A percentile compares a stretch with the other conserved stretches of the same genome.
phyloP scores from a whole-genome alignment of 805 yeast species.

The Wickerhamomyces rabaulensis region DNA sequence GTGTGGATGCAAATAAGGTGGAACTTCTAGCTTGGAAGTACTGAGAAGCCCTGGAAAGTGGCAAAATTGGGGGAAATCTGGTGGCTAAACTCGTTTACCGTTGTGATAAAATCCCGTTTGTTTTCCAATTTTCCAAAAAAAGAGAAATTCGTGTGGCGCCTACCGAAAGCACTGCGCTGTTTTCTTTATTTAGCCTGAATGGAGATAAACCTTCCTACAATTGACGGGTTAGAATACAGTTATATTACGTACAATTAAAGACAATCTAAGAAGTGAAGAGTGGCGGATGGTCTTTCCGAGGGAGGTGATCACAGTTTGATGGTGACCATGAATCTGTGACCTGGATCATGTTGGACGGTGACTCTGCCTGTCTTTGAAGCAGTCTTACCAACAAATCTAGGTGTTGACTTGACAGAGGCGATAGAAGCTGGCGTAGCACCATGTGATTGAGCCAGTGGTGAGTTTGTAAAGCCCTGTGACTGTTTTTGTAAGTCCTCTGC shows the following conservation, averaged over 20 bases:
- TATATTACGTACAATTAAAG: too few relatives aligned
- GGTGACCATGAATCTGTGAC: constrained; percentile 14
- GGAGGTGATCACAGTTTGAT: constrained; percentile 13
- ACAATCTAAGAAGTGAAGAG: too few relatives aligned
- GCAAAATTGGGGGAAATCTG: not conserved
- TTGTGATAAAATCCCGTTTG: not conserved
- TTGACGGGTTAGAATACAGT: too few relatives aligned
- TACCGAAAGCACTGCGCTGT: too few relatives aligned
- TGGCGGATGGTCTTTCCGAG: too few relatives aligned
- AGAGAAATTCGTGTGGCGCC: too few relatives aligned
- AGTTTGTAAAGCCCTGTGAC: constrained; percentile 2
- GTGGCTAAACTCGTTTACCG: not conserved
- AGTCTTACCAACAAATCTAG: constrained; percentile 4
- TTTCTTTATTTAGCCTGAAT: too few relatives aligned
- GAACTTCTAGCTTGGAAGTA: not conserved
- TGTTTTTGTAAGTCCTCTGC: not conserved
- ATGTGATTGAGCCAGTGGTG: constrained; percentile 7
- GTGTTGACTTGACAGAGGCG: constrained; percentile 10
- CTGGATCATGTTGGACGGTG: constrained; percentile 10
- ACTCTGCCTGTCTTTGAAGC: constrained; percentile 8
- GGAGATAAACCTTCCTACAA: too few relatives aligned
- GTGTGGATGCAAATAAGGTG: not conserved
- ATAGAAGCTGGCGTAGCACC: not conserved
- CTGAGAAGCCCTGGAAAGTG: not conserved
- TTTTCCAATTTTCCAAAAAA: too few relatives aligned